Evolutionary conservation across 2,329 filamentous ascomycete species (phyloP), one percentile per base, ranked within the genome.

Genomic region (Karstenula rhodostoma): DNA sequence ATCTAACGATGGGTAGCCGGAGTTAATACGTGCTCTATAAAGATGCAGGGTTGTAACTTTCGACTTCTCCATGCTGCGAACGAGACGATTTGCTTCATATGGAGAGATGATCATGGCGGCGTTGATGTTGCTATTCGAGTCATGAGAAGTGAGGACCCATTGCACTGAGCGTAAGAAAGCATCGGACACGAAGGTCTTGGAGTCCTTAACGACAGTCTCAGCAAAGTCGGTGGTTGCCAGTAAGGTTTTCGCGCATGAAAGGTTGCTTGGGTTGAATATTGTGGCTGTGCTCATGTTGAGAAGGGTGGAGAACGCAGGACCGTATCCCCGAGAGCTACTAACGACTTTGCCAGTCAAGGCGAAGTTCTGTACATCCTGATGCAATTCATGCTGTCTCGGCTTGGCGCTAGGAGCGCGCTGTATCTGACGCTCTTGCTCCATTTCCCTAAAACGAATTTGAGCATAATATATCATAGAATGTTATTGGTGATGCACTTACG

Each of bases 101-200:
- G 86, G 85, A 63, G 86, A 90, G 67, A 90, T 79, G 23, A 90
- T 73, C 0, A 90, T 61, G n/a, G 87, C 51, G 8, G 19, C 22
- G 22, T 25, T 37, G n/a, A 50, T 37, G 13, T 12, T 22, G 29
- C 19, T 27, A 1, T 56, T n/a, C 3, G 19, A 2, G 51, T 29
- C 10, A 63, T 33, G 7, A 0, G 37, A 2, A 3, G 35, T 27
- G 71, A 83, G 62, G 2, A 89, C 61, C 83, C 84, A 89, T 17
- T 86, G 81, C 0, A 87, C 84, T 0, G 83, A 79, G 0, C 86
- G 77, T 49, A 85, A 79, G 63, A 80, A 89, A 0, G 72, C 66
- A 61, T 89, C 85, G 0, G 77, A 66, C 6, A 58, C 22, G 19
- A 64, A 64, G 3, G 57, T 12, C 61, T 23, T 0, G 25, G 48